These are phyloP conservation scores for Termitomyces sp. DNA, from an alignment of 768 basidiomycete species.

Conservation along the genomic window DNA sequence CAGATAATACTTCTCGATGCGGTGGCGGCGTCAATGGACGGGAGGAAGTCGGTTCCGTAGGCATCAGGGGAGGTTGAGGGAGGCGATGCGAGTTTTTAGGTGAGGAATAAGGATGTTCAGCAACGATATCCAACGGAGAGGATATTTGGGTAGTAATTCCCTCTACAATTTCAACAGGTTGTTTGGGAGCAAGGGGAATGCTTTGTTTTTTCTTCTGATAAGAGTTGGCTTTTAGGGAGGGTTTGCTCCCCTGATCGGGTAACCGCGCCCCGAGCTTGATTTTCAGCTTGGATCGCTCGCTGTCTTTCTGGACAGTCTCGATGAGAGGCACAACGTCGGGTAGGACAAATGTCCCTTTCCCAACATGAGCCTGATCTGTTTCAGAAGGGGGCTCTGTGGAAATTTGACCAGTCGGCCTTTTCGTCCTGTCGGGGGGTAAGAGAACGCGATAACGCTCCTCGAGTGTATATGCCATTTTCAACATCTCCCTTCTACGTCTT, in stretches of 20 bases:
- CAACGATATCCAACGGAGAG: not conserved
- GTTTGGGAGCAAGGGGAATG: conserved; percentile 14
- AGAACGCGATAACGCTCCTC: conserved; percentile 74
- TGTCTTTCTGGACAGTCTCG: conserved; percentile 22
- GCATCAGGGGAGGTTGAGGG: not conserved
- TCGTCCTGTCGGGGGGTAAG: conserved; percentile 56
- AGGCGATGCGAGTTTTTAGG: not conserved
- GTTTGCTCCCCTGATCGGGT: conserved; percentile 14
- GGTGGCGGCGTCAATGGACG: not conserved
- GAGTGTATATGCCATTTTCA: conserved; percentile 56
- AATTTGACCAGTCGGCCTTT: conserved; percentile 22
- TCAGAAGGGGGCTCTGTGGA: conserved; percentile 16
- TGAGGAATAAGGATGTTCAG: not conserved
- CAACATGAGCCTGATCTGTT: conserved; percentile 16
- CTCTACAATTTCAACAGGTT: conserved; percentile 1
- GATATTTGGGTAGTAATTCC: not conserved
- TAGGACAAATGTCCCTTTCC: conserved; percentile 20
- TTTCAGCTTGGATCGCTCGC: conserved; percentile 29
- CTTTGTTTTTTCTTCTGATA: conserved; percentile 20
- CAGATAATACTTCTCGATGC: not conserved
- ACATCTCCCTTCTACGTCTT: conserved; percentile 66
- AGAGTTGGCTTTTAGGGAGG: conserved; percentile 16
- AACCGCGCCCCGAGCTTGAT: conserved; percentile 23
- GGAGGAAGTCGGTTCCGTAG: not conserved
- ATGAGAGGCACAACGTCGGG: conserved; percentile 20